Base-by-base conservation (phyloP, 2,329 filamentous ascomycete species). In the Shiraia bambusicola region DNA sequence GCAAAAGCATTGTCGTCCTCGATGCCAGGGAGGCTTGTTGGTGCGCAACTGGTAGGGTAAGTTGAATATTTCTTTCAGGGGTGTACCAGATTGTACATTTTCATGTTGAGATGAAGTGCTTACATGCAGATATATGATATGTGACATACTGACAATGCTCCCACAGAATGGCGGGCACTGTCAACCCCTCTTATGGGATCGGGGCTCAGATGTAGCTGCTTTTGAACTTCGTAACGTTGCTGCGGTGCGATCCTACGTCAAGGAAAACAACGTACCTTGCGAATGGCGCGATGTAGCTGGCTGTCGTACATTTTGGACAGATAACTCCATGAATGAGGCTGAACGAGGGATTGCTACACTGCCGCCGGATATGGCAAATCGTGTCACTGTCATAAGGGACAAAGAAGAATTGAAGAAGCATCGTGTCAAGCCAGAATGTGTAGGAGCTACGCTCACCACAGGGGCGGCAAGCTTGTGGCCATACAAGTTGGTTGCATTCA, bases 11-110 rank as follows among this genome's bases (percentile, higher is more conserved):
- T 6, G 74, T 91, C 5, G 77, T 91, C 72, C 74, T 92, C 4
- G 87, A 92, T 69, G 87, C 87, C 11, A 76, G 87, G 56, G 87
- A 91, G 71, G 86, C 83, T 3, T 91, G 87, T 60, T 90, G 81
- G 80, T 87, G 87, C 13, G 87, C 87, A n/a, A 92, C 87, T 1
- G 87, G 87, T n/a, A 72, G 87, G 59, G 84, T 87, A 59, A 75
- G 81, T 56, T 12, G 12, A n/a, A 26, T 35, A 10, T 13, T 25
- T 3, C 19, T 17, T 28, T 16, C 8, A 40, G 22, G 6, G 17
- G 24, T 37, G 33, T 28, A 16, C 10, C 12, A 11, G n/a, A 37
- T 26, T 29, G 11, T 22, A 14, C 11, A 7, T 16, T 15, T 24
- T 30, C n/a, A 38, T 3, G 12, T 30, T 12, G 24, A 19, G 14